A percentile compares a stretch with the other conserved stretches of the same genome.
Conservation (phyloP, 176 grass and related monocot species). For the Coix lacrymajobi region DNA sequence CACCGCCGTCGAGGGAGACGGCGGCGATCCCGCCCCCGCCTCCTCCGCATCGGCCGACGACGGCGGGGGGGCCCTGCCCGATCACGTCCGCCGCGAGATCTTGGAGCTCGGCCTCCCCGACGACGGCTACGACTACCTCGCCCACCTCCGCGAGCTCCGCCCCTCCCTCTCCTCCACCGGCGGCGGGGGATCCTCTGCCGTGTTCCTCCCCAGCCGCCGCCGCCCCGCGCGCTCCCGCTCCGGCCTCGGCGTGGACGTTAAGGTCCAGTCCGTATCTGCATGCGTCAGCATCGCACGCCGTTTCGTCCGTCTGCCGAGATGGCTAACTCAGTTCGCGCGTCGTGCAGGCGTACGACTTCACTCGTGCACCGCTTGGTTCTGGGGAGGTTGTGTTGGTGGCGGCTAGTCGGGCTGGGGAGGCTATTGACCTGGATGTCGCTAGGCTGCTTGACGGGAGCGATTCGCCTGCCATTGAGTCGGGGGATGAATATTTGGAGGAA, state of each 20-base stretch:
- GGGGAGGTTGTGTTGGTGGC: neutral
- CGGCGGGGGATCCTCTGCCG: constrained; percentile 46
- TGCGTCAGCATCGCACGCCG: neutral
- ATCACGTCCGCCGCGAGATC: constrained; percentile 60
- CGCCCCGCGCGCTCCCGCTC: constrained; percentile 35
- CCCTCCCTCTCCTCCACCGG: constrained; percentile 45
- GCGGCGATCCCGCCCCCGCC: neutral
- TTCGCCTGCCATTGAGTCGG: constrained; percentile 25
- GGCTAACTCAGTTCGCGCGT: neutral
- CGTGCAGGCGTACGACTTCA: constrained; percentile 71
- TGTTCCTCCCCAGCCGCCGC: constrained; percentile 50
- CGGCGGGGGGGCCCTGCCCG: neutral
- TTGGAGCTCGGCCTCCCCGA: constrained; percentile 80
- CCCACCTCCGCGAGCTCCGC: constrained; percentile 72
- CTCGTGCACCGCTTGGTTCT: constrained; percentile 15
- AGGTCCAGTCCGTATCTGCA: constrained; percentile 32
- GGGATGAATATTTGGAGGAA: constrained; percentile 67
- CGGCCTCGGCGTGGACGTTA: constrained; percentile 52
- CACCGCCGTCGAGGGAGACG: neutral
- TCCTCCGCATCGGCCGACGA: constrained; percentile 10
- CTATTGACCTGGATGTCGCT: constrained; percentile 52
- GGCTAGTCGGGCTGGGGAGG: constrained; percentile 29
- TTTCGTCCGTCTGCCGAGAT: neutral
- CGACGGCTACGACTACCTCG: constrained; percentile 85
- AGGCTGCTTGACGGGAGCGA: constrained; percentile 50